phyloP scores from a whole-genome alignment of 2,329 filamentous ascomycete species.

The Didymella sp. region DNA sequence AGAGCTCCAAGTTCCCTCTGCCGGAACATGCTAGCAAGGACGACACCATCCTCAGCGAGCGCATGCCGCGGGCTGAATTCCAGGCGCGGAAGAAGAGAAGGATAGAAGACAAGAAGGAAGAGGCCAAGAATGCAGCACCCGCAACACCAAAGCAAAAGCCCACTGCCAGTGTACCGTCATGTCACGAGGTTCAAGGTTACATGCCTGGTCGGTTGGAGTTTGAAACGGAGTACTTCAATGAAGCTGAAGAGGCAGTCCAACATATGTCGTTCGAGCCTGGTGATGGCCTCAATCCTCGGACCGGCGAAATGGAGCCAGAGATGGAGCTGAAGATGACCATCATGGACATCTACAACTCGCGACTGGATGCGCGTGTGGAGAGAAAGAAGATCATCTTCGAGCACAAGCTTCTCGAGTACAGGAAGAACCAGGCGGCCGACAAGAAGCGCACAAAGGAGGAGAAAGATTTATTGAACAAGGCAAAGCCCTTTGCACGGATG shows the following conservation, averaged over 20 bases:
- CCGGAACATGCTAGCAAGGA: conserved; percentile 84
- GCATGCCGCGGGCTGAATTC: conserved; percentile 89
- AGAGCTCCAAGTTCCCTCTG: conserved; percentile 83
- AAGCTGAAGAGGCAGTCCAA: conserved; percentile 97
- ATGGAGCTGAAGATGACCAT: conserved; percentile 98
- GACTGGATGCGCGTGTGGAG: conserved; percentile 87
- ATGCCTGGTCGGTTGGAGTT: conserved; percentile 98
- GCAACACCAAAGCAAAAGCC: conserved; percentile 93
- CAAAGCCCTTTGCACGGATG: conserved; percentile 94
- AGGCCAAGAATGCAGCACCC: conserved; percentile 81
- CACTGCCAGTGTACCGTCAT: conserved; percentile 91
- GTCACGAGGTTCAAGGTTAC: conserved; percentile 97
- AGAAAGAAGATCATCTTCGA: conserved; percentile 97
- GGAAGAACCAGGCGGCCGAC: conserved; percentile 85
- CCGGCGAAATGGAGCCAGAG: conserved; percentile 88
- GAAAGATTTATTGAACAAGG: conserved; percentile 85
- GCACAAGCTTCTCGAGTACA: conserved; percentile 90
- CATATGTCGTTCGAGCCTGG: conserved; percentile 98
- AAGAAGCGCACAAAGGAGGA: conserved; percentile 98
- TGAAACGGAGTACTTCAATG: conserved; percentile 96
- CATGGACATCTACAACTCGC: conserved; percentile 97
- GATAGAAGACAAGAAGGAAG: conserved; percentile 90
- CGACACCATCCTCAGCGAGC: conserved; percentile 78
- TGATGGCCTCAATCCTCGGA: conserved; percentile 84
- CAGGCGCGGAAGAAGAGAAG: conserved; percentile 89